A percentile compares a stretch with the other conserved stretches of the same genome.
Conservation (phyloP, 1,284 basidiomycete species). For the Trichosporon sp. region DNA sequence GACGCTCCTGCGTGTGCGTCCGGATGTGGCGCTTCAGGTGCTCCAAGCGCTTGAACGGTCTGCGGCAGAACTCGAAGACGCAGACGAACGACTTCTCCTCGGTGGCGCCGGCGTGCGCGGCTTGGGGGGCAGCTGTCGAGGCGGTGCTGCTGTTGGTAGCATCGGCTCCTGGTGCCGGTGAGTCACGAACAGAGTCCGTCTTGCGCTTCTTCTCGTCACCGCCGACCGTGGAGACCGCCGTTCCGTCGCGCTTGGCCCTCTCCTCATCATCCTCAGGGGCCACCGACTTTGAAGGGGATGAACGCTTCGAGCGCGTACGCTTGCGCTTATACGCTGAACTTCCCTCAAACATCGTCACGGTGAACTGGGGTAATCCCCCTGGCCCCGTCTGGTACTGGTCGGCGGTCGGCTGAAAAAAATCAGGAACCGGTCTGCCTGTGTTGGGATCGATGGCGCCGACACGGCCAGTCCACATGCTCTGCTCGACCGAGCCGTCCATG, state of each 20-base stretch:
- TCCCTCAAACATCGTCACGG: conserved; percentile 36
- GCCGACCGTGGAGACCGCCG: conserved; percentile 10
- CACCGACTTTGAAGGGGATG: conserved; percentile 30
- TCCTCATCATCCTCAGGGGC: conserved; percentile 29
- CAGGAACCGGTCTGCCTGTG: conserved; percentile 24
- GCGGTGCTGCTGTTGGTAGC: conserved; percentile 18
- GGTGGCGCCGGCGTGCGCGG: conserved; percentile 24
- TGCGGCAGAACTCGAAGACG: conserved; percentile 62
- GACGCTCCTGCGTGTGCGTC: conserved; percentile 85
- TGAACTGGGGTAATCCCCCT: conserved; percentile 32
- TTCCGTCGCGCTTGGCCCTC: conserved; percentile 21
- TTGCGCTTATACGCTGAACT: conserved; percentile 35
- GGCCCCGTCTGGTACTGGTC: conserved; percentile 31
- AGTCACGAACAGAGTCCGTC: conserved; percentile 5
- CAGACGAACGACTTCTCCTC: conserved; percentile 36
- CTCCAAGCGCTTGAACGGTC: conserved; percentile 84
- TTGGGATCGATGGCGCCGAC: conserved; percentile 23
- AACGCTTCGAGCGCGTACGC: conserved; percentile 29
- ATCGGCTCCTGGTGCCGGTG: conserved; percentile 24
- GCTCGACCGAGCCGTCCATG: conserved; percentile 23
- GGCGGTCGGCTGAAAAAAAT: conserved; percentile 28
- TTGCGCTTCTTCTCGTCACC: conserved; percentile 28
- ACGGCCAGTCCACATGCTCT: conserved; percentile 25
- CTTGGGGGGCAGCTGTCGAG: conserved; percentile 16
- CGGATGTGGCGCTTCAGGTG: conserved; percentile 82